Conservation (phyloP, 306 rosid genomes). For the Rubus parviflorus region DNA sequence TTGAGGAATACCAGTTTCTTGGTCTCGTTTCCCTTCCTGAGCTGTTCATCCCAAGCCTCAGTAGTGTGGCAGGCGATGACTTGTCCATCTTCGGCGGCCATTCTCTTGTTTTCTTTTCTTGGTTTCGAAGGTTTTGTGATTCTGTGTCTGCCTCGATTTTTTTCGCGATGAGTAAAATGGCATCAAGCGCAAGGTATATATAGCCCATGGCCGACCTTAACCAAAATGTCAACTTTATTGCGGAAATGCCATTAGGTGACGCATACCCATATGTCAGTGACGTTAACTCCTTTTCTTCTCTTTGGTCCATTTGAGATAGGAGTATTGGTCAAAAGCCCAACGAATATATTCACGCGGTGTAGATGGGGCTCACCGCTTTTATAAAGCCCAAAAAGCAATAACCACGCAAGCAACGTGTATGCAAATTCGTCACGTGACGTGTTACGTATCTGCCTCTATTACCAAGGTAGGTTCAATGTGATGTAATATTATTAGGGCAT, state of each 20-base stretch:
- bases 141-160: neutral
- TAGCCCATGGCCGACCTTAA: neutral
- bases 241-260: conserved; percentile 6
- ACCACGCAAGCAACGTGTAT: neutral
- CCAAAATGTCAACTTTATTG: conserved; percentile 5
- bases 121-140: neutral
- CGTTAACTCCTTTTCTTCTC: neutral
- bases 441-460: too few species aligned
- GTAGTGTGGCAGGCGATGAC: conserved; percentile 53
- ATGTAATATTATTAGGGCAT: too few species aligned
- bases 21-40: conserved; percentile 42
- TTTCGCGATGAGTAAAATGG: neutral
- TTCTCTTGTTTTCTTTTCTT: conserved; percentile 13
- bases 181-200: neutral
- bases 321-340: neutral
- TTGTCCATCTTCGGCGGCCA: conserved; percentile 43
- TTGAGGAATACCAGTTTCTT: conserved; percentile 52
- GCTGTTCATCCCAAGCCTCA: conserved; percentile 46
- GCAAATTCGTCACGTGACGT: neutral
- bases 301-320: neutral
- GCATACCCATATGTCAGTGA: neutral
- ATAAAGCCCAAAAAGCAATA: too few species aligned
- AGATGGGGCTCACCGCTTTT: neutral
- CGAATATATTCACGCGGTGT: neutral
- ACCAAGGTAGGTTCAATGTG: too few species aligned